Evolutionary conservation across 148 eudicot species (phyloP).

Genomic region (Silene latifolia): DNA sequence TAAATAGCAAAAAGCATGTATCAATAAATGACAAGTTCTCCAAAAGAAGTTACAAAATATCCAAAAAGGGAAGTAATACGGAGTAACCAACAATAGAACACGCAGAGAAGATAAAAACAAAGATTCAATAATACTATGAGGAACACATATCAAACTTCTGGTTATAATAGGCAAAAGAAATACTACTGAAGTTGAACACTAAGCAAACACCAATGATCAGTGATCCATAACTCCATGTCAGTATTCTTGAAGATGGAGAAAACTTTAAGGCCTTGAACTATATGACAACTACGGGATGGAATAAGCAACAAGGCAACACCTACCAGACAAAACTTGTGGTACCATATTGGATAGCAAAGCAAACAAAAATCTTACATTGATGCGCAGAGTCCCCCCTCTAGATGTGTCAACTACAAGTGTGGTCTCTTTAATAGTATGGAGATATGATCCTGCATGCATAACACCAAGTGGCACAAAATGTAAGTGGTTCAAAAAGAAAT

Average conservation of each 20-base stretch:
- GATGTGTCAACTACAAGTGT: conserved; percentile 87
- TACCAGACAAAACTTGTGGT: background rate
- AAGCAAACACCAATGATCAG: too few relatives aligned
- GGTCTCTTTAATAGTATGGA: conserved; percentile 60
- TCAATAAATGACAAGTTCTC: conserved; percentile 14
- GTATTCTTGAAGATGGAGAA: background rate
- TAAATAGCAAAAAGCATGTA: conserved; percentile 17
- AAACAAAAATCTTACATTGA: conserved; percentile 51
- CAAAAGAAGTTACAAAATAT: conserved; percentile 2
- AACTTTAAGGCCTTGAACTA: background rate
- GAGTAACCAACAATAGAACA: background rate
- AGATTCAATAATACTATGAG: background rate
- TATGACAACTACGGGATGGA: background rate
- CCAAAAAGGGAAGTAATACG: background rate
- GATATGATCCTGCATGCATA: conserved; percentile 56
- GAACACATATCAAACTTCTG: background rate
- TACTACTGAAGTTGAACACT: background rate
- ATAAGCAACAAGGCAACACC: background rate
- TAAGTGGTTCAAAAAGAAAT: background rate
- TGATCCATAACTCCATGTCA: too few relatives aligned
- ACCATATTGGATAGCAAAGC: background rate
- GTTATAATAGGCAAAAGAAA: background rate
- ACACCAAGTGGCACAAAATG: background rate
- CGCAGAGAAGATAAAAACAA: background rate
- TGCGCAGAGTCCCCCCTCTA: conserved; percentile 73